Base-by-base conservation (phyloP, 495 filamentous ascomycete genomes). In the Astrocystis sublimbata region DNA sequence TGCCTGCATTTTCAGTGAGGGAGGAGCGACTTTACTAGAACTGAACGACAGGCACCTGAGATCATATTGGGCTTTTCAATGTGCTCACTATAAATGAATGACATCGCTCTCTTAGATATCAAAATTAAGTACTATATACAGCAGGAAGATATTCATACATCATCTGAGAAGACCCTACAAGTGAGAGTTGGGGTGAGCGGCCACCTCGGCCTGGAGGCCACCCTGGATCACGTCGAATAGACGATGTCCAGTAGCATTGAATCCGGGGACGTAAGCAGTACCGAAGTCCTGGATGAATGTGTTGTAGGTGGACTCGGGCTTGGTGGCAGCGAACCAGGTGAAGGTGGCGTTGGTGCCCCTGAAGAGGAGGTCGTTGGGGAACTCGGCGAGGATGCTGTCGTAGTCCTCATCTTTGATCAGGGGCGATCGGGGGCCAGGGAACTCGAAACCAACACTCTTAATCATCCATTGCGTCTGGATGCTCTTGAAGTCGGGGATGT, bases 401-500 rank as follows among this genome's bases (percentile, higher is more conserved):
- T 77, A 79, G 38, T 80, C 60, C 23, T 38, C 51, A 31, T 54
- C 12, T 23, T 42, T 46, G 42, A 62, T 62, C n/a, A 62, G 23
- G 15, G 60, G 31, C 9, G 56, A 43, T 31, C 69, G 62, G 7
- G 78, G 77, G 0, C 81, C 80, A 0, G 51, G 6, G 61, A 85
- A 79, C 52, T 86, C 84, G 6, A 78, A 75, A 6, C 58, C 15
- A 33, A 84, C 79, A 17, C 83, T 83, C 5, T 74, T 56, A 26
- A 58, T 47, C 13, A 69, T 67, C 10, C 70, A 67, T n/a, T 54
- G 56, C 0, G 83, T 82, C 47, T 82, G 80, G 3, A 71, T 68
- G 67, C 81, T 73, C 64, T 82, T 83, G 67, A 41, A 62, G 41
- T 62, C 60, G n/a, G 60, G 50, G 26, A 79, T 71, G 35, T 52